phyloP scores from a whole-genome alignment of 768 basidiomycete genomes.

The Aureoboletus auriporus region DNA sequence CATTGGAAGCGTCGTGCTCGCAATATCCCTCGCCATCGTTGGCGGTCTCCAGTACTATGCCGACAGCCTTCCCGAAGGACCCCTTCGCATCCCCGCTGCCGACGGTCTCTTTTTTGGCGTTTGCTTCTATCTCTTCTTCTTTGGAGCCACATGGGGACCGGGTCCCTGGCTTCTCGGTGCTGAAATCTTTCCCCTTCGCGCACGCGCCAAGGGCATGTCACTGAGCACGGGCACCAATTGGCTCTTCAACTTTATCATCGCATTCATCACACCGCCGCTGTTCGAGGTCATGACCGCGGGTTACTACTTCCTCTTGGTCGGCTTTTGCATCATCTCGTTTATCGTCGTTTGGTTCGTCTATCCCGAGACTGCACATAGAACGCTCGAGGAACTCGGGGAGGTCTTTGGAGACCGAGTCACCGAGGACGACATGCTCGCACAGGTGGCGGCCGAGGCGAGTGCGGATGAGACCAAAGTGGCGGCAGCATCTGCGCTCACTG shows the following conservation, averaged over 20 bases:
- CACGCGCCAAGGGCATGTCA: slow-evolving; percentile 37
- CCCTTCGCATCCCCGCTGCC: slow-evolving; percentile 28
- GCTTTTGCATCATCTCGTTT: slow-evolving; percentile 42
- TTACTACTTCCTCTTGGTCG: slow-evolving; percentile 50
- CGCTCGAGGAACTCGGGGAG: slow-evolving; percentile 47
- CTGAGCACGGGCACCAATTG: slow-evolving; percentile 32
- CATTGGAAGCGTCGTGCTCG: slow-evolving; percentile 41
- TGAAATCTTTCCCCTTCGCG: slow-evolving; percentile 44
- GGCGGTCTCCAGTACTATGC: slow-evolving; percentile 48
- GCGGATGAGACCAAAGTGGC: slow-evolving; percentile 7
- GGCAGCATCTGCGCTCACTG: slow-evolving; percentile 14
- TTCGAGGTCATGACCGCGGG: slow-evolving; percentile 47
- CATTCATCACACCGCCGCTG: slow-evolving; percentile 54
- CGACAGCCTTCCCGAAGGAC: slow-evolving; percentile 36
- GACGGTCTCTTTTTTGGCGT: slow-evolving; percentile 40
- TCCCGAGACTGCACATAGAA: slow-evolving; percentile 44
- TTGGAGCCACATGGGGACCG: slow-evolving; percentile 54
- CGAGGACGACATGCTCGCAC: slow-evolving; percentile 22
- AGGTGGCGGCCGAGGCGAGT: slow-evolving; percentile 11
- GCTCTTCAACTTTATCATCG: slow-evolving; percentile 38
- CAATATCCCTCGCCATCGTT: slow-evolving; percentile 43
- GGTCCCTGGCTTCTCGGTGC: slow-evolving; percentile 51
- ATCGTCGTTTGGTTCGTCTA: slow-evolving; percentile 46
- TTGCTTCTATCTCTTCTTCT: slow-evolving; percentile 58
- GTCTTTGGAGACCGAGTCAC: slow-evolving; percentile 41